phyloP scores from a whole-genome alignment of 2,329 filamentous ascomycete species.

The Colletotrichum lindemuthianum region DNA sequence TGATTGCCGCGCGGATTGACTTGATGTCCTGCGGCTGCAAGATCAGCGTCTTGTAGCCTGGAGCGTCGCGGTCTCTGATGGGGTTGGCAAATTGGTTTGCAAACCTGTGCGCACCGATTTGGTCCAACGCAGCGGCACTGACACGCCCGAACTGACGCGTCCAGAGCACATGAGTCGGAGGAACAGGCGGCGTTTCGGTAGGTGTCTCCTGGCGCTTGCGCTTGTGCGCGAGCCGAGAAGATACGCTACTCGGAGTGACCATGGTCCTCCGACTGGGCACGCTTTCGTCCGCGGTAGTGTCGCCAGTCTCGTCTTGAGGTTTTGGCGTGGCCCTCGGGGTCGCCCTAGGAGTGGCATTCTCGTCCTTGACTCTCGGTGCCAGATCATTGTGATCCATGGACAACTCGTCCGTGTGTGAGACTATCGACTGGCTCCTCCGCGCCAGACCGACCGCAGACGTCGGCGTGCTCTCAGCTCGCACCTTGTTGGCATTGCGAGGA shows the following conservation, averaged over 20 bases:
- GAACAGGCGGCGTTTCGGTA: conserved; percentile 56
- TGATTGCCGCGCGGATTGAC: conserved; percentile 79
- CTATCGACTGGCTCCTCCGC: conserved; percentile 57
- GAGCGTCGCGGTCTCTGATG: conserved; percentile 78
- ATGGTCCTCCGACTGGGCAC: conserved; percentile 51
- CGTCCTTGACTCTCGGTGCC: conserved; percentile 65
- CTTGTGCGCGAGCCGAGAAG: conserved; percentile 55
- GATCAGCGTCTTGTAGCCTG: conserved; percentile 79
- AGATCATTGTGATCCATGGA: conserved; percentile 54
- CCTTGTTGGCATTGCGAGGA: conserved; percentile 49
- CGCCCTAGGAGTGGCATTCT: conserved; percentile 58
- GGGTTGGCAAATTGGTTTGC: conserved; percentile 83
- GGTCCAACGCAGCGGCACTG: conserved; percentile 76
- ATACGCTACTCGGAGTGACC: conserved; percentile 49
- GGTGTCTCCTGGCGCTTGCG: conserved; percentile 67
- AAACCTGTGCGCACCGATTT: conserved; percentile 79
- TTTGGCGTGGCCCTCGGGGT: conserved; percentile 48
- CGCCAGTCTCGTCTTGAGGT: conserved; percentile 63
- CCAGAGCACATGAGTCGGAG: conserved; percentile 76
- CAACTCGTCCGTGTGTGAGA: conserved; percentile 59
- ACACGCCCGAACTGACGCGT: conserved; percentile 81
- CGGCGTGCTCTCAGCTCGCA: conserved; percentile 46
- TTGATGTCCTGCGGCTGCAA: conserved; percentile 81
- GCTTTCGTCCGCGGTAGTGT: conserved; percentile 66
- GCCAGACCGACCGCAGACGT: conserved; percentile 45